Base-by-base conservation (phyloP, 495 filamentous ascomycete genomes). In the Trichoderma asperelloides region DNA sequence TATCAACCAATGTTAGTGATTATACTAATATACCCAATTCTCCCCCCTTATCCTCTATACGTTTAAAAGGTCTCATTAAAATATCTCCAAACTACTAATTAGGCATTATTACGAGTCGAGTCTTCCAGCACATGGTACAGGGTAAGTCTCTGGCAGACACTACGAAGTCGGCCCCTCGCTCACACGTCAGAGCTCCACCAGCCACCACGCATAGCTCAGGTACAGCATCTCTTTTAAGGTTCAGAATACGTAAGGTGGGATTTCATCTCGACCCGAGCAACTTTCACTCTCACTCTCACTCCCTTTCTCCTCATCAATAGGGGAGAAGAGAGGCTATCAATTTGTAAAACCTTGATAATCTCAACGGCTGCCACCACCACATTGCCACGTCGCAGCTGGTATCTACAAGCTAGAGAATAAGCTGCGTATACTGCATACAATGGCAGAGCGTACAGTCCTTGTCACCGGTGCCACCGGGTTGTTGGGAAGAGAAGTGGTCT, bases 381-480 rank as follows among this genome's bases (percentile, higher is more conserved):
- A 27, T 25, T 57, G 1, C 6, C n/a, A 8, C n/a, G 1, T 18
- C 16, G 27, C 9, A 11, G n/a, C 11, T 30, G 27, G 25, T 15
- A 60, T 60, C 55, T 28, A 28, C 13, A 30, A 30, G 11, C 28
- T 13, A 60, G 23, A 30, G 23, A 1, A 25, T 28, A 15, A n/a
- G 43, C 13, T 18, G 9, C 12, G 15, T 9, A 12, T 11, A 3
- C 25, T 15, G 2, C 21, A 11, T 3, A 41, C 64, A 7, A 78
- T 78, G 76, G 62, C 75, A 3, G n/a, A 43, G 0, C 78, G 76
- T 62, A 88, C 83, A 43, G 92, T 82, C 45, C 81, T 97, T 25
- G 79, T 97, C 62, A 97, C 93, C 30, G 93, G 93, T 43, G 93
- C 91, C 51, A 94, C 86, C 45, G 93, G 93, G 57, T 81, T 95